Evolutionary conservation across 768 basidiomycete genomes (phyloP).

Genomic region (Tulasnella sp.): DNA sequence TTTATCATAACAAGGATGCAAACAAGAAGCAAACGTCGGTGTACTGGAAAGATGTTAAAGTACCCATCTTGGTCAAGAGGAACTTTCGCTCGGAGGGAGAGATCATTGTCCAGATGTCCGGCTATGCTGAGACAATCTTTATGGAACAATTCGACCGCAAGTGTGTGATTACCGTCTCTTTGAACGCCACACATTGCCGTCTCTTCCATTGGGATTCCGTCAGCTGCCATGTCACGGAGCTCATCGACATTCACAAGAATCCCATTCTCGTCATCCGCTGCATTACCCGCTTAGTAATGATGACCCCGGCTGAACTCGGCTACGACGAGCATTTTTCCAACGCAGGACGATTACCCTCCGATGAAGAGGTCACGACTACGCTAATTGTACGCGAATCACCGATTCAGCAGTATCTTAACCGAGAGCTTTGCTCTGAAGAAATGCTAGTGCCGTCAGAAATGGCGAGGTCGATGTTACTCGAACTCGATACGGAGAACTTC

Average conservation of each 20-base stretch:
- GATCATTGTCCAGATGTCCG: not conserved
- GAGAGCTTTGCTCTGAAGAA: not conserved
- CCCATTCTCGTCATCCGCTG: not conserved
- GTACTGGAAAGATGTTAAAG: not conserved
- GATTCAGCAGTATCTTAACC: not conserved
- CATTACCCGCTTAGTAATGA: not conserved
- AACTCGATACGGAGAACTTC: not conserved
- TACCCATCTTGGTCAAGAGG: not conserved
- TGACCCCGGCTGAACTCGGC: not conserved
- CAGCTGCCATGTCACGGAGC: not conserved
- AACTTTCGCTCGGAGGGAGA: not conserved
- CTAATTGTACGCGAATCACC: not conserved
- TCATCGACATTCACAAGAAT: not conserved
- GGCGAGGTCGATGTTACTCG: not conserved
- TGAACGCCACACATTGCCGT: not conserved
- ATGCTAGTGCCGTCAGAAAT: not conserved
- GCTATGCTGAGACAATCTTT: not conserved
- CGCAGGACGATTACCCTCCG: not conserved
- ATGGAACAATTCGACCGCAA: slow-evolving; percentile 13
- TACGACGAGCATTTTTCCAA: not conserved
- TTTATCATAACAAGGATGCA: not conserved
- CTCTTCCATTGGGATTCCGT: not conserved
- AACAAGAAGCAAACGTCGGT: not conserved
- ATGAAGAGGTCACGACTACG: not conserved
- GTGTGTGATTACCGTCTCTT: not conserved